phyloP scores from a whole-genome alignment of 768 basidiomycete species.

The Chlorophyllum brunneum region DNA sequence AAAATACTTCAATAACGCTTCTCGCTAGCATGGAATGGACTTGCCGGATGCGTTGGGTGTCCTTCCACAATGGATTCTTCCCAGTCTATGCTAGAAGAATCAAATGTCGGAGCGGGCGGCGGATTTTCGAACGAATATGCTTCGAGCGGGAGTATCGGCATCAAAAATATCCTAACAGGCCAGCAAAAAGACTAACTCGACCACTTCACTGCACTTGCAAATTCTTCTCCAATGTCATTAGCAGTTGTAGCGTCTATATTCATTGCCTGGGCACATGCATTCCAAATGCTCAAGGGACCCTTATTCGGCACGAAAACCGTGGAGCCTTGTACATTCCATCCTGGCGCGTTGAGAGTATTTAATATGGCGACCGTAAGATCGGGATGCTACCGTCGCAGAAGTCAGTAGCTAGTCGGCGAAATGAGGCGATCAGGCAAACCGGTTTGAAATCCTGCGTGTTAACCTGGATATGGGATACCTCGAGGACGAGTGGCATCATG shows the following conservation, averaged over 20 bases:
- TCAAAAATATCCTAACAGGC: neutral
- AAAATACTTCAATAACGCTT: neutral
- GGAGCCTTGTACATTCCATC: slow-evolving; percentile 22
- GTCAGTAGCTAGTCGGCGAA: neutral
- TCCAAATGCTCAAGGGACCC: slow-evolving; percentile 41
- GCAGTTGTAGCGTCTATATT: slow-evolving; percentile 30
- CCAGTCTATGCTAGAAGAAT: slow-evolving; percentile 51
- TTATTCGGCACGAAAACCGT: slow-evolving; percentile 23
- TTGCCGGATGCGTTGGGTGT: slow-evolving; percentile 56
- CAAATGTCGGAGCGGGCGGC: slow-evolving; percentile 38
- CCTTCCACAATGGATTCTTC: slow-evolving; percentile 61
- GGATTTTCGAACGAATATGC: slow-evolving; percentile 48
- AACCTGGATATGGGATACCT: neutral
- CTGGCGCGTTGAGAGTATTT: slow-evolving; percentile 21
- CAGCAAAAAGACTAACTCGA: slow-evolving; percentile 34
- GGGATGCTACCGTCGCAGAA: slow-evolving; percentile 24
- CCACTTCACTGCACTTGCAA: slow-evolving; percentile 49
- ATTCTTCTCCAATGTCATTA: slow-evolving; percentile 42
- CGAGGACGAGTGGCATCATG: slow-evolving; percentile 38
- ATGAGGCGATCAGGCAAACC: neutral
- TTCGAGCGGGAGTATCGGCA: slow-evolving; percentile 15
- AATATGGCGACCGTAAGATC: slow-evolving; percentile 23
- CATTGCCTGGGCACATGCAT: slow-evolving; percentile 33
- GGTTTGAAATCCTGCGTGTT: neutral
- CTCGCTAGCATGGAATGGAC: slow-evolving; percentile 5